These are phyloP conservation scores for Chaetomium olivaceum DNA, from an alignment of 2,329 filamentous ascomycete species.

Conservation along the genomic window DNA sequence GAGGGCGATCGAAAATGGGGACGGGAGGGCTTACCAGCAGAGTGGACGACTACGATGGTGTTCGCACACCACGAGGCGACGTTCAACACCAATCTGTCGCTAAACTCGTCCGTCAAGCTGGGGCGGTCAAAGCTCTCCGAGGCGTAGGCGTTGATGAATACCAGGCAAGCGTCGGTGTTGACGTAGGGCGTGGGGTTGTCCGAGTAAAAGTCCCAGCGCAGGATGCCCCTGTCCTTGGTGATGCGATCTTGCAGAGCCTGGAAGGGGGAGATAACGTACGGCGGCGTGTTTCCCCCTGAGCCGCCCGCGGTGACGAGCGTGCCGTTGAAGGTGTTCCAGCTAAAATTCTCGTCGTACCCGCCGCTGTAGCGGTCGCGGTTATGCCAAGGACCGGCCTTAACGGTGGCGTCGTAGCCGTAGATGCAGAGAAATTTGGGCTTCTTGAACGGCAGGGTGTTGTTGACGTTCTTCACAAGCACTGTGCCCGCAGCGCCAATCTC, in stretches of 20 bases:
- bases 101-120: slow-evolving; percentile 68
- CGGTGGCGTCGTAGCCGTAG: slow-evolving; percentile 63
- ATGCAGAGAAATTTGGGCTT: slow-evolving; percentile 56
- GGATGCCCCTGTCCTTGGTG: slow-evolving; percentile 53
- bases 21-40: slow-evolving; percentile 41
- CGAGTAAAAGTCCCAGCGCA: slow-evolving; percentile 58
- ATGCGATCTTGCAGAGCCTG: slow-evolving; percentile 59
- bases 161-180: slow-evolving; percentile 62
- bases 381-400: slow-evolving; percentile 46
- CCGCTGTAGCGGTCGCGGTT: slow-evolving; percentile 47
- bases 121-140: slow-evolving; percentile 73
- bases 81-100: slow-evolving; percentile 59
- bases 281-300: slow-evolving; percentile 52
- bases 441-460: slow-evolving; percentile 51
- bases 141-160: slow-evolving; percentile 68
- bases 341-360: slow-evolving; percentile 47
- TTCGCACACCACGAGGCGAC: slow-evolving; percentile 62
- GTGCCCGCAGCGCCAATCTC: slow-evolving; percentile 44
- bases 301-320: slow-evolving; percentile 55
- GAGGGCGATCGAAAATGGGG: neutral
- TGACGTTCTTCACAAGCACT: slow-evolving; percentile 42
- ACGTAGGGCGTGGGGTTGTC: slow-evolving; percentile 48
- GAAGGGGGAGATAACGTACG: slow-evolving; percentile 52
- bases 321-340: slow-evolving; percentile 52
- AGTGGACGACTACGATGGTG: slow-evolving; percentile 65